Percentiles rank a stretch among this genome's conserved stretches.
Conservation (phyloP, 768 basidiomycete genomes). For the Kwoniella dejecticola region DNA sequence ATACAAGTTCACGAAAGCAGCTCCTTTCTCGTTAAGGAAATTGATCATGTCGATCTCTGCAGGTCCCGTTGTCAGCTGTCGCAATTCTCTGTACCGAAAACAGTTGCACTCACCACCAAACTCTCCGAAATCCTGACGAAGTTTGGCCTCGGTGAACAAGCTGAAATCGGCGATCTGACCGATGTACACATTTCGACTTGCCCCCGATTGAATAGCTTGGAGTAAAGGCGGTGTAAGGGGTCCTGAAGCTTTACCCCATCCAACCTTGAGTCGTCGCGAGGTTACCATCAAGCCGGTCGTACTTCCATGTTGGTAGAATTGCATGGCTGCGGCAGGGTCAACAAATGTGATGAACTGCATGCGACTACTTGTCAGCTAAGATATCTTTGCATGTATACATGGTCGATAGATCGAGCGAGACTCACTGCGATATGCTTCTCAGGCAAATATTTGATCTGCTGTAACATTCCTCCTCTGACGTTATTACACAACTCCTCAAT, state of each 20-base stretch:
- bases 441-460: conserved; percentile 91
- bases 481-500: conserved; percentile 95
- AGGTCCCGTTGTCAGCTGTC: not conserved
- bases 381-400: not conserved
- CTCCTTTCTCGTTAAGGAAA: conserved; percentile 89
- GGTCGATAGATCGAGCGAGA: no score
- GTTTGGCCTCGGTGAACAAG: conserved; percentile 79
- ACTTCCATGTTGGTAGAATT: conserved; percentile 90
- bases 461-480: conserved; percentile 92
- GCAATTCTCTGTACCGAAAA: not conserved
- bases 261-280: conserved; percentile 91
- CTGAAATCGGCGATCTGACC: conserved; percentile 96
- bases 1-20: conserved; percentile 63
- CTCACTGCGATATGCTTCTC: conserved; percentile 95
- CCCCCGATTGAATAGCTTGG: conserved; percentile 85
- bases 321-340: conserved; percentile 86
- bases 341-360: conserved; percentile 90
- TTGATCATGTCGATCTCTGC: conserved; percentile 91
- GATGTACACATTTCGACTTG: conserved; percentile 94
- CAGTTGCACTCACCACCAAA: conserved; percentile 62
- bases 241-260: conserved; percentile 96
- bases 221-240: conserved; percentile 80
- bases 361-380: not conserved
- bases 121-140: conserved; percentile 91
- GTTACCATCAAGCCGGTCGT: conserved; percentile 87